Evolutionary conservation across 1,284 basidiomycete species (phyloP), one percentile per base, ranked within the genome.

Genomic region (Vanrija pseudolonga): DNA sequence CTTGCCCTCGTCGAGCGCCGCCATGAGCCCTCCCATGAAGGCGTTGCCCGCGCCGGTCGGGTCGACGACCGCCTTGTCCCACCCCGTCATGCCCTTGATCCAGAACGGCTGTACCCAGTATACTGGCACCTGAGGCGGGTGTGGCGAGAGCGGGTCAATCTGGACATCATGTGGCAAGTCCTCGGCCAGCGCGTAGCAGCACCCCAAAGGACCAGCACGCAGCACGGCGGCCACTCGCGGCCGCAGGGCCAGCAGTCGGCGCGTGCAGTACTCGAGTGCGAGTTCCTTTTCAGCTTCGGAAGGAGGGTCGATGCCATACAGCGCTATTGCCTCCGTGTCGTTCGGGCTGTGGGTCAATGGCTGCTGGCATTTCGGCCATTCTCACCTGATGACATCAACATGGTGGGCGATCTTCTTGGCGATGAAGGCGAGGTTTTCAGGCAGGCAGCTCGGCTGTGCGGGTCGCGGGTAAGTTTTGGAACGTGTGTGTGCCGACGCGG

Each of bases 1-100:
- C 38, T 61, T 52, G 18, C 65, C 70, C 45, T 56, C 55, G 41
- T 64, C 53, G 32, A 74, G 54, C 3, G 68, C 74, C 4, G 73
- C 72, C 38, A 64, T 61, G 4, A 74, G 47, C 1, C 68, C 74
- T 12, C 74, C 74, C 64, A 74, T 67, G 56, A 75, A 73, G 20
- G 69, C 68, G 54, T 76, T 76, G 1, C 74, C 74, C 0, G 69
- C 72, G 1, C 74, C 74, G 2, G 74, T 76, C 7, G 72, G 73
- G 53, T 75, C 73, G 1, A 71, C 64, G 4, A 74, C 66, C 40
- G 50, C 53, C 11, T 61, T 47, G 2, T 38, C 41, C n/a, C 55
- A 57, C 9, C 54, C 64, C 17, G 53, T 46, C 26, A 55, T 47
- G 9, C 52, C 48, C 0, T 50, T 24, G 11, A 52, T 44, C 62